Conservation (phyloP, 208 protist genomes). For the Willaertia magna region DNA sequence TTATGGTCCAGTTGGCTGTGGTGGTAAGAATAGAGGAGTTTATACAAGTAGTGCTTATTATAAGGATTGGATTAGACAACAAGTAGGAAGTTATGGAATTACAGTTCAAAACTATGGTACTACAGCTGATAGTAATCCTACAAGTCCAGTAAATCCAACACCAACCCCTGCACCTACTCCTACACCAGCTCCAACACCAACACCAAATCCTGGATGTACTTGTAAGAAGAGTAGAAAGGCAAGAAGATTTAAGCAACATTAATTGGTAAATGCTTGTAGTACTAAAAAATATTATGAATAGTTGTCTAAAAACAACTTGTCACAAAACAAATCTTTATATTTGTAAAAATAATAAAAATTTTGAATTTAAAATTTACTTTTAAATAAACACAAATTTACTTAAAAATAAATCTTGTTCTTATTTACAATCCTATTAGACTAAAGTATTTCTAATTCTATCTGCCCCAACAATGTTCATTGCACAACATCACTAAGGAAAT, state of each 20-base stretch:
- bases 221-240: neutral
- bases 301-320: neutral
- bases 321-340: neutral
- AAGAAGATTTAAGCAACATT: neutral
- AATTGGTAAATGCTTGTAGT: no score
- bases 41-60: neutral
- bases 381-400: neutral
- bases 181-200: neutral
- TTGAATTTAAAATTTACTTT: neutral
- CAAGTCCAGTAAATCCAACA: no score
- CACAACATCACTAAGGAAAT: no score
- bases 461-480: no score
- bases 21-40: neutral
- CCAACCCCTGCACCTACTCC: neutral
- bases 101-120: no score
- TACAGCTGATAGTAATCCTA: no score
- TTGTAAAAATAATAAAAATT: neutral
- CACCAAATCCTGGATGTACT: neutral
- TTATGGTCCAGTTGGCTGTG: neutral
- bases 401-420: no score
- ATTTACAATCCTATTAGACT: no score
- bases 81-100: no score
- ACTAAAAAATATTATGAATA: no score
- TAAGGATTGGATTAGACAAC: neutral
- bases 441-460: no score